Evolutionary conservation across 306 rosid genomes (phyloP).

Genomic region (Castanea crenata): DNA sequence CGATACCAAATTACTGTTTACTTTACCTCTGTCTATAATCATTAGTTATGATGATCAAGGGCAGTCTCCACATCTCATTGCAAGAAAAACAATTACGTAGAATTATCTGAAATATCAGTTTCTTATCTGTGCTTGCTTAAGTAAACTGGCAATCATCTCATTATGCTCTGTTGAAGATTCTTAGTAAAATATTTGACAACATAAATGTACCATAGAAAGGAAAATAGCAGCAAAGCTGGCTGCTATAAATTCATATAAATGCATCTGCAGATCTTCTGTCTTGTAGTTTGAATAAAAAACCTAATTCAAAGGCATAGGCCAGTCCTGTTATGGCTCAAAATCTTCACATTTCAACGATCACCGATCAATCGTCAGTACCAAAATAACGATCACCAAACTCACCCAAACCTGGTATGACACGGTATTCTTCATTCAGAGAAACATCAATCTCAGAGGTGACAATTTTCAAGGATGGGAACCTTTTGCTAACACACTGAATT

Average conservation of each 20-base stretch:
- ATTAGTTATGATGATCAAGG: not conserved
- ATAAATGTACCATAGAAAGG: not conserved
- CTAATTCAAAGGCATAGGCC: conserved; percentile 8
- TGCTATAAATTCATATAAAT: not conserved
- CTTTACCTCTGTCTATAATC: not conserved
- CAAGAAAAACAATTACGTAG: not conserved
- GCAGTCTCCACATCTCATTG: not conserved
- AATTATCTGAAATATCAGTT: not conserved
- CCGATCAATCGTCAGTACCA: conserved; percentile 65
- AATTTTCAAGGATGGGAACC: conserved; percentile 83
- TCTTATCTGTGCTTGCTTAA: not conserved
- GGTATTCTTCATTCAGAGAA: conserved; percentile 70
- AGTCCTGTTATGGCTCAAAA: not conserved
- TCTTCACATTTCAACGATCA: not conserved
- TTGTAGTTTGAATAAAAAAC: not conserved
- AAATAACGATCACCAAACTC: conserved; percentile 97
- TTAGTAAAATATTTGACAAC: not conserved
- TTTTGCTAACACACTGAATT: conserved; percentile 81
- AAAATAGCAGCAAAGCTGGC: not conserved
- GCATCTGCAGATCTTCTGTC: not conserved
- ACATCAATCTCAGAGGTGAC: conserved; percentile 96
- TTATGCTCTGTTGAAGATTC: not conserved
- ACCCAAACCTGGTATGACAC: conserved; percentile 90
- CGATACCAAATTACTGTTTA: no score
- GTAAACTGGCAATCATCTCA: not conserved